Evolutionary conservation across 2,329 filamentous ascomycete species (phyloP).

Genomic region (Alternaria alternata): DNA sequence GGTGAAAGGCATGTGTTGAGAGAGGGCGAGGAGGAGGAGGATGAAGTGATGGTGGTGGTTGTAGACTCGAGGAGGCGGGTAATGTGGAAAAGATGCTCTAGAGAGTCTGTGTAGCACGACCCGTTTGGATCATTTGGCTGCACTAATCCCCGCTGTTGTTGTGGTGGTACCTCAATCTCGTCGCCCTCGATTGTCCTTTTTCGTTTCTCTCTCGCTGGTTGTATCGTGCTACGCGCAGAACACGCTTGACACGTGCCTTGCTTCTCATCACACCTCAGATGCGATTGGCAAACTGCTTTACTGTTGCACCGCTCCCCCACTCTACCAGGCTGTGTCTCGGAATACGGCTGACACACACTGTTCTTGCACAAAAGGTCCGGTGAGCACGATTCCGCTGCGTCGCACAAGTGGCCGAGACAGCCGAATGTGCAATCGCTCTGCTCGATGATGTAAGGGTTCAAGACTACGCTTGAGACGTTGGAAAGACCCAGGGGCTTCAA

Average conservation of each 20-base stretch:
- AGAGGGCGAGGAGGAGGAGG: not conserved
- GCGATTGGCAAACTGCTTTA: conserved; percentile 39
- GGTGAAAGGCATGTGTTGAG: conserved; percentile 19
- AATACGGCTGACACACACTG: conserved; percentile 35
- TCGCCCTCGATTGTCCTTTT: conserved; percentile 9
- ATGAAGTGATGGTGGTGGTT: not conserved
- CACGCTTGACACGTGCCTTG: conserved; percentile 30
- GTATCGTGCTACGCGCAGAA: conserved; percentile 24
- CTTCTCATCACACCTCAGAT: conserved; percentile 32
- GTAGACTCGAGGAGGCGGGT: no score
- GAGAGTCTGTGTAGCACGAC: conserved; percentile 30
- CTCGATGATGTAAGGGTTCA: conserved; percentile 44
- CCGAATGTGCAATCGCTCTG: conserved; percentile 42
- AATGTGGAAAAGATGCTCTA: conserved; percentile 16
- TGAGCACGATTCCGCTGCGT: conserved; percentile 36
- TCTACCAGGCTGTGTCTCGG: conserved; percentile 35
- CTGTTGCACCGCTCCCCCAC: conserved; percentile 37
- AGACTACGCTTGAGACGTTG: conserved; percentile 25
- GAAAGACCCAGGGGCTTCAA: conserved; percentile 18
- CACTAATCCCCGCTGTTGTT: not conserved
- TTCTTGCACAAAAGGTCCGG: conserved; percentile 45
- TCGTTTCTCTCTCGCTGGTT: not conserved
- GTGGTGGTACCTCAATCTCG: not conserved
- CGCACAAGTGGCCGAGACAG: conserved; percentile 43
- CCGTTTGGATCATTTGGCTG: conserved; percentile 22